These are phyloP conservation scores for Mimosa pudica DNA, from an alignment of 306 rosid genomes.

Conservation along the genomic window DNA sequence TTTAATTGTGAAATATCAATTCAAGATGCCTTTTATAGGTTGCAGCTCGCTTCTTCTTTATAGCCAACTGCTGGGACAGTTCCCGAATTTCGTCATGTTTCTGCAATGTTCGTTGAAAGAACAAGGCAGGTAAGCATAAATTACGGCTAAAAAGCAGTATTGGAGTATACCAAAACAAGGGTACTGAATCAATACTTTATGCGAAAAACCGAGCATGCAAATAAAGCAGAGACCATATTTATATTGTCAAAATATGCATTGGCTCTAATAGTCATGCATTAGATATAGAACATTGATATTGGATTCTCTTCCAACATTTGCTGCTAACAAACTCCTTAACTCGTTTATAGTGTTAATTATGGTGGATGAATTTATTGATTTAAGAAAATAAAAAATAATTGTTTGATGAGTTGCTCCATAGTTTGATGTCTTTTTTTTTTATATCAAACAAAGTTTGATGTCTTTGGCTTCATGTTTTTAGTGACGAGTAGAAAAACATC, in stretches of 20 bases:
- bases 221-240: no score
- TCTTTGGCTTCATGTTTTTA: background rate
- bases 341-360: background rate
- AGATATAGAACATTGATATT: background rate
- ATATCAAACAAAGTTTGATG: background rate
- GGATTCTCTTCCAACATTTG: background rate
- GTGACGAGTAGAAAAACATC: background rate
- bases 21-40: constrained; percentile 93
- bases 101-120: constrained; percentile 44
- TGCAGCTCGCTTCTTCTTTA: constrained; percentile 86
- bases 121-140: constrained; percentile 25
- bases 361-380: background rate
- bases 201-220: background rate
- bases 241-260: background rate
- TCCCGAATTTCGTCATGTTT: constrained; percentile 90
- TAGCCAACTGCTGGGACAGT: constrained; percentile 80
- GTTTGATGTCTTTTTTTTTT: no score
- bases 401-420: background rate
- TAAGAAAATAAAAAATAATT: background rate
- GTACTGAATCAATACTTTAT: background rate
- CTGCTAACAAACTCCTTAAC: background rate
- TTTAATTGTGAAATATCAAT: constrained; percentile 77
- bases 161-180: background rate
- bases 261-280: background rate
- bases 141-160: constrained; percentile 1